phyloP scores from a whole-genome alignment of 2,329 filamentous ascomycete genomes.

The Orbilia quercus region DNA sequence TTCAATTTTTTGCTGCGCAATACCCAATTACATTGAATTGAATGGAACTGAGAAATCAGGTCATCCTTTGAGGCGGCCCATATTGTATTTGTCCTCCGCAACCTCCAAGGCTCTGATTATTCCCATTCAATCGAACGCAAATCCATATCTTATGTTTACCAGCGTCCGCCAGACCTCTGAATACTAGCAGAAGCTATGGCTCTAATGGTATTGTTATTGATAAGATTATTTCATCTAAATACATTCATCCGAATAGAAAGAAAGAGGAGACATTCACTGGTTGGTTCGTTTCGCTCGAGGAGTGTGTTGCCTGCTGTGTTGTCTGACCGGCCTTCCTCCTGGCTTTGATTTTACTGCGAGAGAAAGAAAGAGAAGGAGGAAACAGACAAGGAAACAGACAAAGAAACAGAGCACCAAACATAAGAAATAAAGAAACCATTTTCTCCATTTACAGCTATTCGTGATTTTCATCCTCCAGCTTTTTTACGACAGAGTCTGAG shows the following conservation, averaged over 20 bases:
- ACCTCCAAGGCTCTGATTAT: no score
- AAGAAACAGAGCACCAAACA: no score
- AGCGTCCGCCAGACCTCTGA: background rate
- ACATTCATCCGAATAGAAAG: background rate
- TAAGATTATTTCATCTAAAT: slow-evolving; percentile 1
- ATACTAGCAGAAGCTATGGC: background rate
- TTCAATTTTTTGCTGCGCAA: no score
- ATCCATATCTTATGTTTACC: background rate
- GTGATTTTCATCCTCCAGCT: background rate
- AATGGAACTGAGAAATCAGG: no score
- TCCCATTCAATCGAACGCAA: background rate
- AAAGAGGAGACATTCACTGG: background rate
- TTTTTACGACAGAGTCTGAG: no score
- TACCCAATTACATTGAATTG: no score
- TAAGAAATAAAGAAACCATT: no score
- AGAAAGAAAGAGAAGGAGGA: background rate
- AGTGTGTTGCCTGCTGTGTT: background rate
- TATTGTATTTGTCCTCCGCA: no score
- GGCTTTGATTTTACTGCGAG: background rate
- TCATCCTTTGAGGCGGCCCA: no score
- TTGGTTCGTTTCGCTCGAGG: background rate
- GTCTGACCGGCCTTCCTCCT: background rate
- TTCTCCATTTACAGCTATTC: background rate
- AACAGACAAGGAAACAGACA: background rate
- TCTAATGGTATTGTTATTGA: background rate